Evolutionary conservation across 2,329 filamentous ascomycete species (phyloP).

Genomic region (Xylaria sp.): DNA sequence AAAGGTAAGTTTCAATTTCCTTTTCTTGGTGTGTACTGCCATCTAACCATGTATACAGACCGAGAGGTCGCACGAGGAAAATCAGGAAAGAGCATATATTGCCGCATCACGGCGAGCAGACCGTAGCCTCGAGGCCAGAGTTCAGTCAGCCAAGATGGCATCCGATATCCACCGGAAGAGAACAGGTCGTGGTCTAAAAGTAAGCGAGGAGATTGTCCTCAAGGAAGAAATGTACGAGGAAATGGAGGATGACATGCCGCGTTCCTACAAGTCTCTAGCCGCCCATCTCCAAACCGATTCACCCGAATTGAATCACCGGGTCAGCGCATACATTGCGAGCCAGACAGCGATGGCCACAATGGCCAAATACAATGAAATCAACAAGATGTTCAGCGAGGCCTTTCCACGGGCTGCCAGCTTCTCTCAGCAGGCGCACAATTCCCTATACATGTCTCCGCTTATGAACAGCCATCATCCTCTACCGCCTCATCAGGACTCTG

Average conservation of each 20-base stretch:
- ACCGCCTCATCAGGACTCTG: slow-evolving; percentile 34
- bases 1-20: slow-evolving; percentile 45
- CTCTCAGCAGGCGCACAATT: slow-evolving; percentile 47
- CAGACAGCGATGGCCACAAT: slow-evolving; percentile 57
- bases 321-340: slow-evolving; percentile 62
- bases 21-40: not conserved
- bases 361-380: slow-evolving; percentile 59
- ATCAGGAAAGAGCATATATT: slow-evolving; percentile 90
- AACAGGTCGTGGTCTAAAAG: slow-evolving; percentile 82
- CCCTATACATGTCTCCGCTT: slow-evolving; percentile 46
- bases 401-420: slow-evolving; percentile 56
- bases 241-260: slow-evolving; percentile 83
- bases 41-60: slow-evolving; percentile 60
- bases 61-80: slow-evolving; percentile 81
- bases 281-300: slow-evolving; percentile 71
- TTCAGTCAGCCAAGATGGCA: slow-evolving; percentile 87
- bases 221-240: slow-evolving; percentile 98
- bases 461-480: slow-evolving; percentile 38
- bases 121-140: slow-evolving; percentile 84
- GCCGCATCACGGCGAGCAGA: slow-evolving; percentile 89
- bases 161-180: slow-evolving; percentile 92
- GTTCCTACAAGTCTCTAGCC: slow-evolving; percentile 72
- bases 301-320: slow-evolving; percentile 68
- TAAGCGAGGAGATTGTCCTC: slow-evolving; percentile 86
- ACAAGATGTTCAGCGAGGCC: slow-evolving; percentile 58